These are phyloP conservation scores for Centella asiatica DNA, from an alignment of 129 eudicot species.

Conservation along the genomic window DNA sequence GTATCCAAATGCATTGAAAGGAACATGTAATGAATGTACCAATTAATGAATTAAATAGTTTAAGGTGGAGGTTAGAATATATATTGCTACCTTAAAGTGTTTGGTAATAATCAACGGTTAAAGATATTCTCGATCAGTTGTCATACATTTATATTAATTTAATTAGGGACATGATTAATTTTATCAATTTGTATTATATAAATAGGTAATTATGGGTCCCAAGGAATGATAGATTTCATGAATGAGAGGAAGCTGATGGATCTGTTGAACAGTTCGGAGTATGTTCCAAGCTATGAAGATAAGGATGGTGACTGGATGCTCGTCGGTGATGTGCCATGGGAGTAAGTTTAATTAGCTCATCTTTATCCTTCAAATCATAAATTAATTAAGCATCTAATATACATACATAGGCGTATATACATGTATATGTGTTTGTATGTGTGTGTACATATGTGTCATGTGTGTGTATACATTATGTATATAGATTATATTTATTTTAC, in stretches of 20 bases:
- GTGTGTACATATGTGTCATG: too few species aligned
- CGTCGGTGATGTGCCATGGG: conserved; percentile 94
- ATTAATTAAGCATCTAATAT: not conserved
- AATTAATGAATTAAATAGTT: too few species aligned
- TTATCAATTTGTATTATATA: not conserved
- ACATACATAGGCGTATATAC: too few species aligned
- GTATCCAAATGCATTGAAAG: too few species aligned
- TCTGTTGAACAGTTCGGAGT: conserved; percentile 77
- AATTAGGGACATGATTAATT: not conserved
- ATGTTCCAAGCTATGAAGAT: conserved; percentile 91
- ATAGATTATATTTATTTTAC: too few species aligned
- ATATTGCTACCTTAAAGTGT: not conserved
- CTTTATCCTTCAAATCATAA: not conserved
- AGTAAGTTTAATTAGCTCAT: conserved; percentile 33
- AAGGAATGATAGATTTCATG: conserved; percentile 94
- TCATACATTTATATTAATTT: not conserved
- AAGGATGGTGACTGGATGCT: conserved; percentile 99
- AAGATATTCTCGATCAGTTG: not conserved
- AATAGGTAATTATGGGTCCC: conserved; percentile 64
- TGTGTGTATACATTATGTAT: too few species aligned
- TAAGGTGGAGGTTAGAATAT: conserved; percentile 15
- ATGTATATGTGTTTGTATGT: too few species aligned
- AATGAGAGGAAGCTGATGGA: conserved; percentile 83
- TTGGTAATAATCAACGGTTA: conserved; percentile 1
- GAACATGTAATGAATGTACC: too few species aligned